Conservation (phyloP, 2,329 filamentous ascomycete species). For the Tolypocladium ophioglossoides region DNA sequence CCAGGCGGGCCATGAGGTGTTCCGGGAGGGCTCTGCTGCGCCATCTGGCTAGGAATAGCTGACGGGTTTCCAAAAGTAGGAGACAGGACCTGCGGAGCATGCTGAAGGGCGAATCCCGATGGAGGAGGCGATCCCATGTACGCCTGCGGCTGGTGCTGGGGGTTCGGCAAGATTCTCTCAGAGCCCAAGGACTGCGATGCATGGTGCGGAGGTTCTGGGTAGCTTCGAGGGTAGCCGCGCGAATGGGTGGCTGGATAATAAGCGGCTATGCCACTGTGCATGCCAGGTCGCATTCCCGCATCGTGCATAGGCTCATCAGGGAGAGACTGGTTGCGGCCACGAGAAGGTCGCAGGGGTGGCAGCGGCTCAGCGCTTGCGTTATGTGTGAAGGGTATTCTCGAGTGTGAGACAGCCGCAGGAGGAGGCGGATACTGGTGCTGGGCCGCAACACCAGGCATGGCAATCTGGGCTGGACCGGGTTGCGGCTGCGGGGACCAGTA, state of each 20-base stretch:
- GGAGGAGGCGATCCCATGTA: constrained; percentile 24
- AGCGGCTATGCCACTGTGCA: constrained; percentile 13
- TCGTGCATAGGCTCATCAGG: constrained; percentile 23
- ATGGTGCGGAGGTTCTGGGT: constrained; percentile 18
- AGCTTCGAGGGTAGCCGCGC: constrained; percentile 20
- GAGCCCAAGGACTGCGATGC: constrained; percentile 15
- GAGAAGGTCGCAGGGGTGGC: constrained; percentile 27
- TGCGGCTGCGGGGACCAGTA: constrained; percentile 23
- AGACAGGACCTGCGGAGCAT: constrained; percentile 20
- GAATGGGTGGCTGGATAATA: constrained; percentile 20
- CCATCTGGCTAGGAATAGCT: constrained; percentile 17
- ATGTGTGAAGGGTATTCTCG: constrained; percentile 25
- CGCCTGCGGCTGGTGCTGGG: constrained; percentile 10
- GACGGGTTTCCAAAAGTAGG: constrained; percentile 24
- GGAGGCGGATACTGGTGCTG: constrained; percentile 16
- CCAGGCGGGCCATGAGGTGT: constrained; percentile 18
- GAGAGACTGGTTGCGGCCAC: constrained; percentile 22
- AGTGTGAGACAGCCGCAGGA: constrained; percentile 7
- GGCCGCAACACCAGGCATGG: constrained; percentile 2
- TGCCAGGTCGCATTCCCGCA: constrained; percentile 16
- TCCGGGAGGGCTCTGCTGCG: constrained; percentile 26
- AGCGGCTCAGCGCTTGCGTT: constrained; percentile 23
- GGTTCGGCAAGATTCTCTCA: constrained; percentile 24
- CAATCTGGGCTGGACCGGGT: neutral
- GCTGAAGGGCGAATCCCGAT: constrained; percentile 12